These are phyloP conservation scores for Mrakia frigida DNA, from an alignment of 768 basidiomycete genomes.

Conservation along the genomic window DNA sequence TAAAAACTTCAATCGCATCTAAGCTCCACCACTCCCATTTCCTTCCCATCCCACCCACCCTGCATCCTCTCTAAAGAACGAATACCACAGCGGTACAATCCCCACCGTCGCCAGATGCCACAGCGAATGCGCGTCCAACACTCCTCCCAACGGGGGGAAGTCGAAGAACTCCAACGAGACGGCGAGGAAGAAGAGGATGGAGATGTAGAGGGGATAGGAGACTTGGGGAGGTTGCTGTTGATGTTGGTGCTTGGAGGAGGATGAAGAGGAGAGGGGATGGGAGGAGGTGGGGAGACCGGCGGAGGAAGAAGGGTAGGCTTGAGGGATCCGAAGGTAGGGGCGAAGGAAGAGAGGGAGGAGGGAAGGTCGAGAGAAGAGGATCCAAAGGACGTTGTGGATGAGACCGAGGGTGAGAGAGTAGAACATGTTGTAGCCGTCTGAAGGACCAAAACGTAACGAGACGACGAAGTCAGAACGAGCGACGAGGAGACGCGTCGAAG, in stretches of 20 bases:
- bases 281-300: conserved; percentile 29
- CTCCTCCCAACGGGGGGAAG: conserved; percentile 70
- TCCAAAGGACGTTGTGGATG: conserved; percentile 75
- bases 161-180: conserved; percentile 82
- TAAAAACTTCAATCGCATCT: not conserved
- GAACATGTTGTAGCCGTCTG: conserved; percentile 82
- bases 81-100: conserved; percentile 74
- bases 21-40: not conserved
- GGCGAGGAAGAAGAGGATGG: conserved; percentile 64
- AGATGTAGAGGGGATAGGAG: conserved; percentile 46
- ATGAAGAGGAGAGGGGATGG: conserved; percentile 8
- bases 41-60: conserved; percentile 21
- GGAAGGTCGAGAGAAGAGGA: conserved; percentile 49
- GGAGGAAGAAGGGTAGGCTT: conserved; percentile 28
- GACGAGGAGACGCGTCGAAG: not conserved
- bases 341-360: conserved; percentile 50
- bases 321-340: conserved; percentile 52
- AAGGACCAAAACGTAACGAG: not conserved
- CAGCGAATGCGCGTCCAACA: conserved; percentile 76
- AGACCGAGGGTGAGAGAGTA: conserved; percentile 76
- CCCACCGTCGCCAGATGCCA: conserved; percentile 87
- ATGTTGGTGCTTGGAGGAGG: conserved; percentile 46
- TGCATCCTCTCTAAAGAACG: conserved; percentile 71
- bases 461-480: not conserved
- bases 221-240: conserved; percentile 45